Base-by-base conservation (phyloP, 139 green algal species). In the Pycnococcus provasolii region DNA sequence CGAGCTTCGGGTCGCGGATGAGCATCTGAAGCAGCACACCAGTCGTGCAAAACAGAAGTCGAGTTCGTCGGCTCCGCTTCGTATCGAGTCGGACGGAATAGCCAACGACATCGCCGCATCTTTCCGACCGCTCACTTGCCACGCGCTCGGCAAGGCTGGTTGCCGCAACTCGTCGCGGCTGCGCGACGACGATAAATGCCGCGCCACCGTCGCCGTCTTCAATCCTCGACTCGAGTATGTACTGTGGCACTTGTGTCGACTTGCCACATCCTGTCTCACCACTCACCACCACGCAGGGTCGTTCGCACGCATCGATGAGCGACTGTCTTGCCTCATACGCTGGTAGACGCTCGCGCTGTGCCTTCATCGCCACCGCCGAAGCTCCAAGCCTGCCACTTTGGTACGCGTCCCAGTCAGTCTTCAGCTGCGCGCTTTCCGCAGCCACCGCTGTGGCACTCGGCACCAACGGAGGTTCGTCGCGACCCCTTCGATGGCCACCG, bases 261-360 rank as follows among this genome's bases (percentile, higher is more conserved):
- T 96, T 95, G 48, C 90, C 87, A 65, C 87, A 95, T 7, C 90
- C 90, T 4, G 90, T 94, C 42, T 89, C 89, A 7, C 91, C 91
- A 4, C 66, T 87, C 40, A 98, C 82, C 9, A 98, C 84, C 58
- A 92, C 88, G 5, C 75, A 54, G 53, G 77, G 44, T 0, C 53
- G 41, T 0, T 5, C 13, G 45, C 94, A 66, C 41, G 77, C 51
- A 45, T 64, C 92, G 3, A 42, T 53, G n/a, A 71, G 39, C 58
- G 58, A 37, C 1, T 71, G 52, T n/a, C 53, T 41, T 5, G 37
- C 42, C 15, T 11, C 42, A 1, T 7, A 52, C 52, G 64, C 64
- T 5, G 64, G 64, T 0, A 71, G 53, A n/a, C 62, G 62, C 42
- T 7, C 9, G 11, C 64, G 42, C 3, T 42, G 26, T 1, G 47